A percentile compares a stretch with the other conserved stretches of the same genome.
phyloP scores from a whole-genome alignment of 2,329 filamentous ascomycete species.

The Aspergillus tamarii region DNA sequence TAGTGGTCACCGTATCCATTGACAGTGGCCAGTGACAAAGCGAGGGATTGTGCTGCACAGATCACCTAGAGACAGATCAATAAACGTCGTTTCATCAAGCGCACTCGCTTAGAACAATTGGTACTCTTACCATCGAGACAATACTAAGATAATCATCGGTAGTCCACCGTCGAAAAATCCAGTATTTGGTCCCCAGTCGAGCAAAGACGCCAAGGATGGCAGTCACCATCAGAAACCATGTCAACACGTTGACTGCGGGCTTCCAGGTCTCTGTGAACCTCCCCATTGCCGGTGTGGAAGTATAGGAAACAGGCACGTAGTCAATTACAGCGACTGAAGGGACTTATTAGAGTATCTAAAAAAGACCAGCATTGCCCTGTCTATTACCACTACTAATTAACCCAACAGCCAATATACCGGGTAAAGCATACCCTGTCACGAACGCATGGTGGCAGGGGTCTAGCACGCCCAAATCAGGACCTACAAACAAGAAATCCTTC shows the following conservation, averaged over 20 bases:
- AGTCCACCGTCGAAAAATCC: conserved; percentile 23
- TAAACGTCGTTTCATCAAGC: background rate
- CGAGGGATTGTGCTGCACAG: conserved; percentile 24
- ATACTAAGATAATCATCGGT: conserved; percentile 12
- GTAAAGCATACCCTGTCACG: background rate
- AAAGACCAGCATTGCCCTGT: background rate
- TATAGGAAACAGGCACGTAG: background rate
- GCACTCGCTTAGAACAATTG: background rate
- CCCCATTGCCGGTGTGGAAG: background rate
- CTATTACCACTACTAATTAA: background rate
- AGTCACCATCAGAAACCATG: conserved; percentile 33
- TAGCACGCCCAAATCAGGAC: no score
- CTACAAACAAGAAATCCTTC: background rate
- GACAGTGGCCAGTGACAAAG: conserved; percentile 24
- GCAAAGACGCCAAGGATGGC: conserved; percentile 28
- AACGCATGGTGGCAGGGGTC: background rate
- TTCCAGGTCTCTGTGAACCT: background rate
- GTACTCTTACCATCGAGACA: background rate
- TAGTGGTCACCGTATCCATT: conserved; percentile 28
- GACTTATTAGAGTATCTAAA: background rate
- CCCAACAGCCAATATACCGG: background rate
- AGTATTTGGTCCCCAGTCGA: conserved; percentile 29
- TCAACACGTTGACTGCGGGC: conserved; percentile 28
- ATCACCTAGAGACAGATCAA: background rate
- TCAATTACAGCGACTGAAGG: background rate